Percentiles rank a stretch among this genome's conserved stretches.
phyloP scores from a whole-genome alignment of 2,329 filamentous ascomycete species.

The Kalmusia sp. region DNA sequence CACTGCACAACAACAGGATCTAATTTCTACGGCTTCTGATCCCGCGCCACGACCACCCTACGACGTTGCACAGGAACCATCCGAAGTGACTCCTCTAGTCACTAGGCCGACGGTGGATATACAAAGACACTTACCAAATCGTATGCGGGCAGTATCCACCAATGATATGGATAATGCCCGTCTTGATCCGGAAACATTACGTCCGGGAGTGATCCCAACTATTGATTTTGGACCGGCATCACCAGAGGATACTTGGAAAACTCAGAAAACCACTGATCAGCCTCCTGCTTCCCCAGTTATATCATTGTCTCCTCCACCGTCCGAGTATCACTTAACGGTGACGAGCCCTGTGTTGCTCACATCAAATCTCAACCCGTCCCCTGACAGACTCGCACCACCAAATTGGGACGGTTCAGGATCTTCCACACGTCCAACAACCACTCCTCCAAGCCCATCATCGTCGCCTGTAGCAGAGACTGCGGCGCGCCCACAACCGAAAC shows the following conservation, averaged over 20 bases:
- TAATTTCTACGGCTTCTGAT: conserved; percentile 57
- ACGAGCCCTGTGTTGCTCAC: conserved; percentile 33
- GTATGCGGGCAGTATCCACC: conserved; percentile 64
- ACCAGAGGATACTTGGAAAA: conserved; percentile 30
- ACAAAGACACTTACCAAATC: conserved; percentile 31
- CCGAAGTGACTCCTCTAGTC: conserved; percentile 27
- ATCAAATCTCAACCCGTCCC: conserved; percentile 25
- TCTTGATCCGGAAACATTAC: conserved; percentile 50
- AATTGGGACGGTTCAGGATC: conserved; percentile 37
- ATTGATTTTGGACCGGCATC: conserved; percentile 46
- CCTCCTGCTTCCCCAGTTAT: conserved; percentile 46
- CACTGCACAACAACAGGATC: conserved; percentile 55
- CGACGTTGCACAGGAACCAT: conserved; percentile 28
- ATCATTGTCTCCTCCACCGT: conserved; percentile 49
- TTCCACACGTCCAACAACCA: conserved; percentile 21
- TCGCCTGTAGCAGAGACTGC: conserved; percentile 36
- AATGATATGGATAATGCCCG: conserved; percentile 61
- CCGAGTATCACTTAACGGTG: conserved; percentile 33
- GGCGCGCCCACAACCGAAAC: conserved; percentile 44
- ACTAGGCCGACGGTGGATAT: conserved; percentile 40
- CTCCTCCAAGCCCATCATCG: conserved; percentile 30
- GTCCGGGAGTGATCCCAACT: conserved; percentile 35
- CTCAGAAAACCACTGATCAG: conserved; percentile 13
- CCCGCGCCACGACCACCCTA: conserved; percentile 50
- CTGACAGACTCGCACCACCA: conserved; percentile 47